Conservation (phyloP, 2,329 filamentous ascomycete genomes). For the Exserohilum rostratum region DNA sequence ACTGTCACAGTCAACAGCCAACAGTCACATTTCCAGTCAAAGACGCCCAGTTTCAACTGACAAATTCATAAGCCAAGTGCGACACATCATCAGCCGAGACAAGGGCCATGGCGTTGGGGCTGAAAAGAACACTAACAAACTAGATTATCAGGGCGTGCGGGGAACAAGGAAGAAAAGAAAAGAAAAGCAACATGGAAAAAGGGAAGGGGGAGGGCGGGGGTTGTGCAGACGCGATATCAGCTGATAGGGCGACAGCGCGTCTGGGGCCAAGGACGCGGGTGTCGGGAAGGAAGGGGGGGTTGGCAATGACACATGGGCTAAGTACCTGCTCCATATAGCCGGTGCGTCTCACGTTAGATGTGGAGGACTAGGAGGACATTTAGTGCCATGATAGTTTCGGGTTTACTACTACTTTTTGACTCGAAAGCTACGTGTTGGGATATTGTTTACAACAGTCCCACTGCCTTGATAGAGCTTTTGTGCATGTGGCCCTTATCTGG, state of each 20-base stretch:
- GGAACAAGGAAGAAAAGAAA: neutral
- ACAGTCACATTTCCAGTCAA: no score
- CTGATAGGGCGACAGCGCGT: slow-evolving; percentile 42
- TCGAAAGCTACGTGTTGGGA: no score
- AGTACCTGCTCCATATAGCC: slow-evolving; percentile 9
- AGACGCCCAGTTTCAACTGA: no score
- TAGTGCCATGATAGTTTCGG: neutral
- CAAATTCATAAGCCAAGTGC: no score
- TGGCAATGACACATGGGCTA: slow-evolving; percentile 18
- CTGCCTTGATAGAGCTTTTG: neutral
- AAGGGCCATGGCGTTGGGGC: no score
- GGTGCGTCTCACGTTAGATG: slow-evolving; percentile 6
- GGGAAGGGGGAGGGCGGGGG: neutral
- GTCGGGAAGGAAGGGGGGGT: slow-evolving; percentile 21
- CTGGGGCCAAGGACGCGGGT: no score
- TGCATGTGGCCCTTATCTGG: neutral
- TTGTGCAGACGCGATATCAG: slow-evolving; percentile 39
- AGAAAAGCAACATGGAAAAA: slow-evolving; percentile 2
- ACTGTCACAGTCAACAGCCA: no score
- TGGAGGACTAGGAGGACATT: no score
- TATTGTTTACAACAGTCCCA: neutral
- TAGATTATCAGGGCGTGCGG: neutral
- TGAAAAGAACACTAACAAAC: no score
- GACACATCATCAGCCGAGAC: no score
- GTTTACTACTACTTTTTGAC: no score